Evolutionary conservation across 2,329 filamentous ascomycete species (phyloP), one percentile per base, ranked within the genome.

Genomic region (Colletotrichum tropicale): DNA sequence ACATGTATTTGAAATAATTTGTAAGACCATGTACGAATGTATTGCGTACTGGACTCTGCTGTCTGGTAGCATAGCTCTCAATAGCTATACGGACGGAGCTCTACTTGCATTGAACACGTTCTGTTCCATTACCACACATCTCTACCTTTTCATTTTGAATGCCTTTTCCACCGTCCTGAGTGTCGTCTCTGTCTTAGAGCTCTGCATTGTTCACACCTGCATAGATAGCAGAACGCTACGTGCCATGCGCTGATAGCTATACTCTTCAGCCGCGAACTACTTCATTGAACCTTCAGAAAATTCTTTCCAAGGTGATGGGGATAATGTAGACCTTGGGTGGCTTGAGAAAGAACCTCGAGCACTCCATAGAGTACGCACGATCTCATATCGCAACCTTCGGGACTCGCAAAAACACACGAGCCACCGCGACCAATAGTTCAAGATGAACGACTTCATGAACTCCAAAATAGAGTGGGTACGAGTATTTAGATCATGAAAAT

Each of bases 1-100:
- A n/a, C 5, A 43, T 43, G 4, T 2, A 43, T n/a, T 43, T 0
- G 2, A 2, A 0, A 43, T 0, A 6, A n/a, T 18, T 43, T n/a
- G 18, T 8, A 3, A 43, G 16, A 6, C 38, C 38, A n/a, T n/a
- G 38, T 10, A 6, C 5, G 10, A 0, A 10, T 1, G 16, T 43
- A n/a, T 10, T 18, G 0, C 16, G 5, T 43, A 10, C 8, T 38
- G 16, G 18, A 43, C 1, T 43, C 2, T 43, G 38, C 18, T 43
- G 38, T n/a, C 9, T 43, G 16, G 38, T 6, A n/a, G 36, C 36
- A 38, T 38, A 38, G 8, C 16, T 38, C 8, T 38, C 5, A 8
- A 18, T 9, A 38, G 15, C 16, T 9, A 38, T 3, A 38, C 36
- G 36, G 36, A 38, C 8, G 36, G 36, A 38, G 36, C 15, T 38